Evolutionary conservation across 2,329 filamentous ascomycete species (phyloP).

Genomic region (Hypoxylon sp.): DNA sequence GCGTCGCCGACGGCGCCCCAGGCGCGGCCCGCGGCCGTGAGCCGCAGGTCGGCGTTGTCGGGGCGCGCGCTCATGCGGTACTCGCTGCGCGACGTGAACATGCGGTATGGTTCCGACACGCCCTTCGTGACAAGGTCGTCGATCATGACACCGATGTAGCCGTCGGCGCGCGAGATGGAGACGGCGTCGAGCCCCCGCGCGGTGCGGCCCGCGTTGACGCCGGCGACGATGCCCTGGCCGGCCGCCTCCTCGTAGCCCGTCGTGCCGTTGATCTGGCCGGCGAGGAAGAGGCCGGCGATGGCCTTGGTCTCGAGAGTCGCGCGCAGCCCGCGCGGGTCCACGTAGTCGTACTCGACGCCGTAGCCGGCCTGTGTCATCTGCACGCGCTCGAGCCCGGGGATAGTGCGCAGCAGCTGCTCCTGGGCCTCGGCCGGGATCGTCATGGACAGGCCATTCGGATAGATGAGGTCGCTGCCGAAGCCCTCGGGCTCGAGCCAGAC

Average conservation of each 20-base stretch:
- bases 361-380: constrained; percentile 95
- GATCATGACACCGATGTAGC: constrained; percentile 98
- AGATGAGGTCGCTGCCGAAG: constrained; percentile 87
- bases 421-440: constrained; percentile 91
- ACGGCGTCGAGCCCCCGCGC: constrained; percentile 71
- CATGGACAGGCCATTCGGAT: constrained; percentile 97
- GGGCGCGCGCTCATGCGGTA: constrained; percentile 92
- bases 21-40: constrained; percentile 78
- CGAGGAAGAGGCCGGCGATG: constrained; percentile 87
- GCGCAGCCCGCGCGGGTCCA: constrained; percentile 87
- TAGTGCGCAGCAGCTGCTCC: constrained; percentile 82
- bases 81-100: constrained; percentile 97
- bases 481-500: constrained; percentile 98
- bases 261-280: constrained; percentile 97
- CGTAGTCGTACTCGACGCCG: constrained; percentile 98
- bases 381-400: constrained; percentile 87
- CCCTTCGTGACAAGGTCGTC: constrained; percentile 97
- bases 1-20: constrained; percentile 81
- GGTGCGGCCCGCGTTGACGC: constrained; percentile 90
- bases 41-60: constrained; percentile 90
- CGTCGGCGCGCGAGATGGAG: constrained; percentile 80
- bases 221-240: constrained; percentile 89
- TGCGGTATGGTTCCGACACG: constrained; percentile 94
- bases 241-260: constrained; percentile 98
- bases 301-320: constrained; percentile 94